Conservation (phyloP, 441 rosid genomes). For the Capsella rubella region DNA sequence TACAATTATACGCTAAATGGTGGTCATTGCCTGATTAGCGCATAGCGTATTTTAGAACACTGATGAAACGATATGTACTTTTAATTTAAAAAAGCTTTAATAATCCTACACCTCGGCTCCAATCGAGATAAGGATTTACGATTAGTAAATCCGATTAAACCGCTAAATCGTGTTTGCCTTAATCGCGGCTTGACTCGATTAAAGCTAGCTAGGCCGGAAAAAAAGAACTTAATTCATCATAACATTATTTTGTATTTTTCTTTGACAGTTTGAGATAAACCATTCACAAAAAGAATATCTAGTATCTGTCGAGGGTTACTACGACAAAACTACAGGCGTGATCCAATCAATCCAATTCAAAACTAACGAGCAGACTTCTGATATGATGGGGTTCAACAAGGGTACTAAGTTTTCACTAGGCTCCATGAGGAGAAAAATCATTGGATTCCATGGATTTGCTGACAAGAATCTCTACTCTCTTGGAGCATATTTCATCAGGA, state of each 20-base stretch:
- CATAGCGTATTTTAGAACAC: too few species aligned
- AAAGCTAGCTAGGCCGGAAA: too few species aligned
- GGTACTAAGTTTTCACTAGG: slow-evolving; percentile 33
- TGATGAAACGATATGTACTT: too few species aligned
- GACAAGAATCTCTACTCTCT: slow-evolving; percentile 29
- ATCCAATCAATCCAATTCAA: slow-evolving; percentile 24
- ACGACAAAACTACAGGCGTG: not conserved
- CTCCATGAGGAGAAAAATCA: not conserved
- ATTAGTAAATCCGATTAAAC: too few species aligned
- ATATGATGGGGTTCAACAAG: slow-evolving; percentile 13
- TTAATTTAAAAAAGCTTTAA: too few species aligned
- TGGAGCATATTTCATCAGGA: slow-evolving; percentile 34
- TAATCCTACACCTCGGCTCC: too few species aligned
- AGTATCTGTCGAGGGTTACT: slow-evolving; percentile 32
- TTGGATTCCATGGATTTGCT: slow-evolving; percentile 40
- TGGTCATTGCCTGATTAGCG: too few species aligned
- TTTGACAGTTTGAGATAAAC: slow-evolving; percentile 29
- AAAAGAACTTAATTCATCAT: not conserved
- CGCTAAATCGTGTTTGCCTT: too few species aligned
- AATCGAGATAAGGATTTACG: too few species aligned
- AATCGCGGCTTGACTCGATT: too few species aligned
- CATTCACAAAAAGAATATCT: slow-evolving; percentile 20
- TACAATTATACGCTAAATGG: too few species aligned
- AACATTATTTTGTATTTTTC: not conserved
- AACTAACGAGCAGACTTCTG: slow-evolving; percentile 32